phyloP scores from a whole-genome alignment of 2,329 filamentous ascomycete species.

The Cladosporium oxysporum region DNA sequence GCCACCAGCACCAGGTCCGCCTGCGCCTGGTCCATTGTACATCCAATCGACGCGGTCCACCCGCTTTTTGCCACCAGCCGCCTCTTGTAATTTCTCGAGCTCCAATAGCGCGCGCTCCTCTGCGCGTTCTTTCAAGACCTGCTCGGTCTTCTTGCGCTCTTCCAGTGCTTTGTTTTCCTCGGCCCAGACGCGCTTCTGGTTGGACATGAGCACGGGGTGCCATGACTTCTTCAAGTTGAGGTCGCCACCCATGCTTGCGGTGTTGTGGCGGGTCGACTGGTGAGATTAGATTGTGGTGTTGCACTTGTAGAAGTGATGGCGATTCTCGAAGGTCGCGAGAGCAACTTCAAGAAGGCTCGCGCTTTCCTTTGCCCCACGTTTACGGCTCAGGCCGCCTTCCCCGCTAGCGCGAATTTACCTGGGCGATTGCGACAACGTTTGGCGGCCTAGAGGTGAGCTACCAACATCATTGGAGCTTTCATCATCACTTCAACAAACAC shows the following conservation, averaged over 20 bases:
- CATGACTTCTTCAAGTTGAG: conserved; percentile 91
- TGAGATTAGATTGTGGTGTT: conserved; percentile 12
- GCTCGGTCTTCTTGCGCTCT: conserved; percentile 90
- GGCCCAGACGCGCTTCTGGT: conserved; percentile 87
- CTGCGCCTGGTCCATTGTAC: conserved; percentile 83
- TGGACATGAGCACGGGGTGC: conserved; percentile 87
- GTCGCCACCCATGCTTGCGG: conserved; percentile 81
- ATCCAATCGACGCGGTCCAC: conserved; percentile 94
- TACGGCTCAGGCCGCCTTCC: conserved; percentile 3
- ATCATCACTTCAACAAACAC: conserved; percentile 10
- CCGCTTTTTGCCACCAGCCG: conserved; percentile 78
- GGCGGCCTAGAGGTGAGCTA: conserved; percentile 1
- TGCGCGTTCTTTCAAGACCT: conserved; percentile 87
- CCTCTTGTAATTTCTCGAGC: conserved; percentile 84
- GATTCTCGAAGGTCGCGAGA: neutral
- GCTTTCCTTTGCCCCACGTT: conserved; percentile 1
- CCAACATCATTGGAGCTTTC: conserved; percentile 5
- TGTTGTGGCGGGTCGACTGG: conserved; percentile 1
- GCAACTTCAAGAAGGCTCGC: conserved; percentile 1
- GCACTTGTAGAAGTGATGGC: neutral
- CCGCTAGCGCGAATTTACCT: conserved; percentile 2
- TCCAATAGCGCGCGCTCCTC: conserved; percentile 93
- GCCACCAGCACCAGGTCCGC: conserved; percentile 67
- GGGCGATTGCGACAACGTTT: conserved; percentile 10
- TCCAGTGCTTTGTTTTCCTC: conserved; percentile 90